Conservation (phyloP, 2,329 filamentous ascomycete species). For the Ascochyta clinopodiicola region DNA sequence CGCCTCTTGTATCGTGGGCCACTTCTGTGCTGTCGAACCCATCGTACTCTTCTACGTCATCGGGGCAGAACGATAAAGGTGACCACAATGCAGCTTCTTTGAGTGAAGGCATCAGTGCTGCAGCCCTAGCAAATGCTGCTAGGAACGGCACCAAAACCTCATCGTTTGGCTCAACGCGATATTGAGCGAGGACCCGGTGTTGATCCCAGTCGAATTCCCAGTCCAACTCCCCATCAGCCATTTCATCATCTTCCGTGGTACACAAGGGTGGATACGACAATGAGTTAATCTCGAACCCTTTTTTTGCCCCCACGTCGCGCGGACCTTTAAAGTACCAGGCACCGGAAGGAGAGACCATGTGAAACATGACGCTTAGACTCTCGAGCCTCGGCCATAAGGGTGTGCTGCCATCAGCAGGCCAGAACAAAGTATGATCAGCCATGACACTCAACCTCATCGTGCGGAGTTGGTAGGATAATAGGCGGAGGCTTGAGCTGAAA, state of each 20-base stretch:
- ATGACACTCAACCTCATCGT: slow-evolving; percentile 15
- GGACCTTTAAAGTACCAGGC: slow-evolving; percentile 30
- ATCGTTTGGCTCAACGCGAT: slow-evolving; percentile 22
- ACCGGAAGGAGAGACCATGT: slow-evolving; percentile 22
- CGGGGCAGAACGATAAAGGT: slow-evolving; percentile 12
- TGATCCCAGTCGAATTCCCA: not conserved
- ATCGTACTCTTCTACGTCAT: not conserved
- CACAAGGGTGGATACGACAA: slow-evolving; percentile 22
- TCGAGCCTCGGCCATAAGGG: slow-evolving; percentile 25
- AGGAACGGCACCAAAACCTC: slow-evolving; percentile 20
- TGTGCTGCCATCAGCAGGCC: slow-evolving; percentile 13
- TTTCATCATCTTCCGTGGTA: not conserved
- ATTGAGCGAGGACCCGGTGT: slow-evolving; percentile 3
- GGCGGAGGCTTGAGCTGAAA: slow-evolving; percentile 27
- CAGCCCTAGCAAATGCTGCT: slow-evolving; percentile 26
- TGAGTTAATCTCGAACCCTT: slow-evolving; percentile 9
- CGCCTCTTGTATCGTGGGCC: not conserved
- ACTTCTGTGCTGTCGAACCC: slow-evolving; percentile 3
- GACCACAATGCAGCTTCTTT: slow-evolving; percentile 19
- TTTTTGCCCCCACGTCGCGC: slow-evolving; percentile 15
- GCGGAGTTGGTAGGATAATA: slow-evolving; percentile 25
- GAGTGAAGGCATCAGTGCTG: slow-evolving; percentile 22
- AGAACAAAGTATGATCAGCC: slow-evolving; percentile 28
- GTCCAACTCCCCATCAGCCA: not conserved
- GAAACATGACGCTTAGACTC: slow-evolving; percentile 22